Base-by-base conservation (phyloP, 352 stramenopile genomes). In the Globisporangium nunn region DNA sequence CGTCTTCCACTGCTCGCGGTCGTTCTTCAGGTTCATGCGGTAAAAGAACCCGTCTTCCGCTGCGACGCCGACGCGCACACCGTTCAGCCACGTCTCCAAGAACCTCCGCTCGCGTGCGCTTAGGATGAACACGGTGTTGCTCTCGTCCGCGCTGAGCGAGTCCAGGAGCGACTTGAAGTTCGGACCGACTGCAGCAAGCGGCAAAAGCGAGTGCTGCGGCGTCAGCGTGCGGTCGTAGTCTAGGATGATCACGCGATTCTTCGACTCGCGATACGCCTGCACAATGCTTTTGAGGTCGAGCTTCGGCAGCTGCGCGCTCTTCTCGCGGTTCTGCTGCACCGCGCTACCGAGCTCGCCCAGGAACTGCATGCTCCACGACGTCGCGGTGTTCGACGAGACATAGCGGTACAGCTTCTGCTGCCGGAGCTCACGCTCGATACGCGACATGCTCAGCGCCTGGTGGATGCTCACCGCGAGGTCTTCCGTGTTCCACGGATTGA, bases 371-470 rank as follows among this genome's bases (percentile, higher is more conserved):
- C 82, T 88, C 87, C 87, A 96, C 8, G 78, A 66, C 1, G 81
- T 82, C 17, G 87, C 85, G 18, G 85, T 96, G 61, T 96, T 91
- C 1, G 78, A 81, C 31, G 76, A 86, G 10, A 96, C 87, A 52
- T 96, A 96, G 1, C 87, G 79, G 55, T 93, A 94, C 7, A 96
- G 67, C 63, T 96, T 96, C 46, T 93, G 82, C 58, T 95, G 87
- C 7, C 85, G 79, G n/a, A 96, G 78, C 52, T 95, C 83, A 1
- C 85, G 72, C 63, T 95, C 85, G 2, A 84, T 85, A 11, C 83
- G 81, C 40, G 70, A 88, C 74, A 96, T 89, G 15, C 81, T 83
- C 37, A 96, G 72, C 15, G 86, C 82, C 64, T 93, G 75, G 52
- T 95, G 74, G 46, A 96, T 85, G 45, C 77, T 86, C 33, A 83